These are phyloP conservation scores for Botrytis galanthina DNA, from an alignment of 2,329 filamentous ascomycete species.

Conservation along the genomic window DNA sequence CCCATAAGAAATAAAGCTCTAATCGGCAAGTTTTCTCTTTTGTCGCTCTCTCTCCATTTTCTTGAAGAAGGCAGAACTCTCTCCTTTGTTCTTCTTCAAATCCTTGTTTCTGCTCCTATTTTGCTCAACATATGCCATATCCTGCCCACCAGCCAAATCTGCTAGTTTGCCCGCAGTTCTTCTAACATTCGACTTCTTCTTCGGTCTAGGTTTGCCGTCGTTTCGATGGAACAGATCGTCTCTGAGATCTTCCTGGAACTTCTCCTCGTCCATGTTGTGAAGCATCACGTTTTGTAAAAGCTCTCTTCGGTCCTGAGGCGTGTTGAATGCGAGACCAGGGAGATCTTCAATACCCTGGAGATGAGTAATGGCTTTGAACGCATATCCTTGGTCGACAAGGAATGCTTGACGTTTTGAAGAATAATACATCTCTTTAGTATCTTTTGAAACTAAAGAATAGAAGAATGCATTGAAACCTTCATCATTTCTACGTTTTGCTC, in stretches of 20 bases:
- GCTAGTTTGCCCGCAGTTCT: slow-evolving; percentile 82
- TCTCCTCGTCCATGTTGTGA: slow-evolving; percentile 61
- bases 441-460: slow-evolving; percentile 95
- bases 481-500: slow-evolving; percentile 93
- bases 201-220: slow-evolving; percentile 39
- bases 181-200: slow-evolving; percentile 60
- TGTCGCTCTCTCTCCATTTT: slow-evolving; percentile 62
- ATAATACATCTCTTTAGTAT: slow-evolving; percentile 97
- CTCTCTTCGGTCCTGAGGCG: slow-evolving; percentile 76
- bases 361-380: slow-evolving; percentile 98
- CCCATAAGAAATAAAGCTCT: background rate
- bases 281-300: slow-evolving; percentile 86
- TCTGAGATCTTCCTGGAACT: slow-evolving; percentile 25
- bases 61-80: slow-evolving; percentile 62
- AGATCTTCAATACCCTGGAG: slow-evolving; percentile 87
- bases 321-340: slow-evolving; percentile 74
- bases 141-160: slow-evolving; percentile 85
- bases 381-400: slow-evolving; percentile 95
- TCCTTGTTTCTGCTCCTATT: slow-evolving; percentile 70
- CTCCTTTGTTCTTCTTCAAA: slow-evolving; percentile 59
- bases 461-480: slow-evolving; percentile 99
- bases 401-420: slow-evolving; percentile 96
- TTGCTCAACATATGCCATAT: slow-evolving; percentile 94
- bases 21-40: slow-evolving; percentile 49
- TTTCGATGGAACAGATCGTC: slow-evolving; percentile 63